Conservation (phyloP, 2,329 filamentous ascomycete genomes). For the Trichoderma sp. region DNA sequence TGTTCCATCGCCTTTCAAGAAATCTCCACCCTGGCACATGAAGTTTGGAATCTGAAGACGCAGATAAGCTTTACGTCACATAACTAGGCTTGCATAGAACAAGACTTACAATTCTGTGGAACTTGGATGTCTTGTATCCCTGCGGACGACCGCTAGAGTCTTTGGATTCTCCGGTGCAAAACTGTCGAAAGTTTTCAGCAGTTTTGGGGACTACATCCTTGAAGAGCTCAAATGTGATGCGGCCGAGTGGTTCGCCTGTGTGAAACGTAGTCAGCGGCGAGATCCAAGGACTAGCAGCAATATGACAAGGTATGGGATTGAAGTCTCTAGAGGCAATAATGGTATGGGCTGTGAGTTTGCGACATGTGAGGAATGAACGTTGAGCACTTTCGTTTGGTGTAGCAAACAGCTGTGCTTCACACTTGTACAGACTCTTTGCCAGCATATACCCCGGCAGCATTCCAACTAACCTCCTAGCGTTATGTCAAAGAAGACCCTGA, state of each 20-base stretch:
- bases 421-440: not conserved
- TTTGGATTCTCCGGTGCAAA: conserved; percentile 92
- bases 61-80: not conserved
- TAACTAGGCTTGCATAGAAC: not conserved
- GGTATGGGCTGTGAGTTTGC: not conserved
- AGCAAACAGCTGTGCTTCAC: not conserved
- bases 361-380: not conserved
- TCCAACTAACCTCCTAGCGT: conserved; percentile 66
- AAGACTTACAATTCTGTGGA: conserved; percentile 79
- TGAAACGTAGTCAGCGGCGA: not conserved
- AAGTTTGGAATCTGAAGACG: conserved; percentile 76
- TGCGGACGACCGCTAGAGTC: conserved; percentile 72
- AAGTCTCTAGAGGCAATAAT: too few species aligned
- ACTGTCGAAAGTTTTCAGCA: conserved; percentile 94
- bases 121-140: conserved; percentile 92
- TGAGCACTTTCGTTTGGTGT: not conserved
- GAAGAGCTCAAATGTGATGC: conserved; percentile 89
- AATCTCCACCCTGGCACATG: conserved; percentile 97
- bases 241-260: conserved; percentile 77
- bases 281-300: not conserved
- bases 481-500: conserved; percentile 70
- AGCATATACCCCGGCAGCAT: not conserved
- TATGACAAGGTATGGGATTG: not conserved
- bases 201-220: conserved; percentile 79
- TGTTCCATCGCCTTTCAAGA: conserved; percentile 87